Base-by-base conservation (phyloP, 129 eudicot species). In the Ambrosia artemisiifolia region DNA sequence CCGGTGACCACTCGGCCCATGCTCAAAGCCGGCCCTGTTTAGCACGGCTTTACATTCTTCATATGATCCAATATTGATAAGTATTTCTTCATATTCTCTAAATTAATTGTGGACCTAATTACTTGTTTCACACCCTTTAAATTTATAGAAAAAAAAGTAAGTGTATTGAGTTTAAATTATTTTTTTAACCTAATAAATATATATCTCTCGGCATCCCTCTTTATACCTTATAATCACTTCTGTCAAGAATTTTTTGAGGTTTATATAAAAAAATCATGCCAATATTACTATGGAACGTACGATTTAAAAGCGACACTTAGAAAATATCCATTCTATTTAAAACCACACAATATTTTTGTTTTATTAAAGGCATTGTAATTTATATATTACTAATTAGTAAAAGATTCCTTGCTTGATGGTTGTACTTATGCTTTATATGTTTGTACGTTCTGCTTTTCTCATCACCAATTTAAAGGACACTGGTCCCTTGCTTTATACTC, bases 161-260 rank as follows among this genome's bases (percentile, higher is more conserved):
- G 1, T 33, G 20, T n/a, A 42, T 11, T 60, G 8, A 2, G 6
- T 12, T 60, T 12, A 56, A 17, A 60, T 60, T n/a, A n/a, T 30
- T 32, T 11, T 30, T 33, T 5, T 62, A 24, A 6, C 67, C 46
- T 32, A 7, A 62, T 34, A 42, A 60, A 60, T 32, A 34, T 62
- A 14, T 62, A 14, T 32, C 34, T 62, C 40, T 59, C 3, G 20
- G 67, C 5, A 11, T 7, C 3, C 40, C 7, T 17, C 33, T n/a
- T 59, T 24, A 11, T 24, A 30, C 16, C 40, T 11, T 59, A 24
- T 3, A 10, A 32, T 59, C 65, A 32, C 65, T 30, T 8, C 11
- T 59, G 65, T 38, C 40, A 59, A 59, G 65, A 59, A 59, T 17
- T 59, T 59, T 11, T 59, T 59, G 40, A 59, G 42, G 18, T 32